A percentile compares a stretch with the other conserved stretches of the same genome.
phyloP scores from a whole-genome alignment of 75 land plant species.

The Pseudotsuga menziesii region DNA sequence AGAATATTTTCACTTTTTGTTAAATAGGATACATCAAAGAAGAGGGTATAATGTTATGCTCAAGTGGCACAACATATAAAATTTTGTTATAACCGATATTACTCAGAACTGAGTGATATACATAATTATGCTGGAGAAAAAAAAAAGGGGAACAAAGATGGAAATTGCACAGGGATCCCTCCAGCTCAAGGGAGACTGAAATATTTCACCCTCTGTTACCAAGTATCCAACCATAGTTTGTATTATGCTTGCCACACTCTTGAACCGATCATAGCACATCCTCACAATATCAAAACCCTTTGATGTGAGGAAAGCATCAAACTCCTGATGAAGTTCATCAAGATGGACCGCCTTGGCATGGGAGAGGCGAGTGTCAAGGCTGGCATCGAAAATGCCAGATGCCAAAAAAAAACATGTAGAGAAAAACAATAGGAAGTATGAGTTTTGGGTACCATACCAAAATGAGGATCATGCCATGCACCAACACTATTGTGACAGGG shows the following conservation, averaged over 20 bases:
- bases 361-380: conserved; percentile 29
- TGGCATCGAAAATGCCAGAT: conserved; percentile 52
- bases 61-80: no score
- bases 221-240: conserved; percentile 50
- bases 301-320: conserved; percentile 45
- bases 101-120: no score
- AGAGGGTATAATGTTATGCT: no score
- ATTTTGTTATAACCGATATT: no score
- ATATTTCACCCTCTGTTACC: conserved; percentile 52
- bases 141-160: conserved; percentile 41
- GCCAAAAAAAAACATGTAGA: conserved; percentile 60
- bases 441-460: conserved; percentile 41
- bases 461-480: no score
- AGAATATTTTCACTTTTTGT: no score
- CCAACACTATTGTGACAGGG: no score
- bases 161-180: conserved; percentile 55
- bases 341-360: no score
- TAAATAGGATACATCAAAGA: no score
- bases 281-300: conserved; percentile 31
- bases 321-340: conserved; percentile 62
- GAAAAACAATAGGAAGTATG: no score
- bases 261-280: conserved; percentile 48
- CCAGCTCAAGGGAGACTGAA: conserved; percentile 54
- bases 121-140: conserved; percentile 40
- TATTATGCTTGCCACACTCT: conserved; percentile 46